Conservation (phyloP, 495 filamentous ascomycete genomes). For the Darksidea phi region DNA sequence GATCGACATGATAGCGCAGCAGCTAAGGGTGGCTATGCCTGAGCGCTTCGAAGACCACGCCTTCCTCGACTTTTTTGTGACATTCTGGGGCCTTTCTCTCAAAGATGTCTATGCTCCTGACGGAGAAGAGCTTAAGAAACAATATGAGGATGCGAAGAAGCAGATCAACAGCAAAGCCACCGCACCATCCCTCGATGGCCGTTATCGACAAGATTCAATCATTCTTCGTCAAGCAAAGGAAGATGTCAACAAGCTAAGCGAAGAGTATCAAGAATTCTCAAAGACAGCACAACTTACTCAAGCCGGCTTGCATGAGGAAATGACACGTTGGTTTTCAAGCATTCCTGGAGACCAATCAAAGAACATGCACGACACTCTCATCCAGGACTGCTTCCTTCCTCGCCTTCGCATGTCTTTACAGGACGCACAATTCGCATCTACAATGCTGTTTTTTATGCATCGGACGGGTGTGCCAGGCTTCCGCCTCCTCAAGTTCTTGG, state of each 20-base stretch:
- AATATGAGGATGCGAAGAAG: slow-evolving; percentile 54
- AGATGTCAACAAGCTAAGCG: neutral
- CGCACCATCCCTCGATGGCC: neutral
- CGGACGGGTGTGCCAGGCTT: slow-evolving; percentile 78
- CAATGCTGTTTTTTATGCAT: slow-evolving; percentile 83
- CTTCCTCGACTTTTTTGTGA: slow-evolving; percentile 76
- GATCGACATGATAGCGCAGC: slow-evolving; percentile 70
- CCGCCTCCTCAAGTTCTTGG: slow-evolving; percentile 78
- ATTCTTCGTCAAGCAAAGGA: slow-evolving; percentile 5
- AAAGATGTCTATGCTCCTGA: slow-evolving; percentile 75
- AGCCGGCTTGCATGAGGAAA: slow-evolving; percentile 70
- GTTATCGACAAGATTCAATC: neutral
- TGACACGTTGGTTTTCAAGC: slow-evolving; percentile 69
- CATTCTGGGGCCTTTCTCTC: slow-evolving; percentile 88
- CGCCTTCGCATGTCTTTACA: slow-evolving; percentile 77
- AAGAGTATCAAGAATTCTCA: neutral
- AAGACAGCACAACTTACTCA: slow-evolving; percentile 10
- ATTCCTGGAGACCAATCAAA: slow-evolving; percentile 60
- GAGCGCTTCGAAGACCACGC: slow-evolving; percentile 63
- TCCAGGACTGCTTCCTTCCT: slow-evolving; percentile 89
- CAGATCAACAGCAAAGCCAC: neutral
- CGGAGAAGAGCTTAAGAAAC: slow-evolving; percentile 69
- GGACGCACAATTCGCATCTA: slow-evolving; percentile 84
- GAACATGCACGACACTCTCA: slow-evolving; percentile 66
- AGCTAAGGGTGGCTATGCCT: slow-evolving; percentile 62